A percentile compares a stretch with the other conserved stretches of the same genome.
Conservation (phyloP, 1,284 basidiomycete species). For the Cryptococcus sp. region DNA sequence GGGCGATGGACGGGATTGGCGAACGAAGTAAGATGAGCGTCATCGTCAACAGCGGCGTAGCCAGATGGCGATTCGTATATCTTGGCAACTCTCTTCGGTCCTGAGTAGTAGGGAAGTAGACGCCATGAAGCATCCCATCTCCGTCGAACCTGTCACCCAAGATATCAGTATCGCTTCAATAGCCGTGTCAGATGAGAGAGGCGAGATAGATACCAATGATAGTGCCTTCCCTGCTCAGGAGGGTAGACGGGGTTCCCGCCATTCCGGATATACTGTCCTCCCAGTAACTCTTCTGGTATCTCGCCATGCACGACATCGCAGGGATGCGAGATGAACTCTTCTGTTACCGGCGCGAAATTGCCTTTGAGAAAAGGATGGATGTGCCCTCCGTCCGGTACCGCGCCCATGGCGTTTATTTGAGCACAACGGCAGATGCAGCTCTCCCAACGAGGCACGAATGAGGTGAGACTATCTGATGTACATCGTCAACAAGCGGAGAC, state of each 20-base stretch:
- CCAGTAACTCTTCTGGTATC: slow-evolving; percentile 40
- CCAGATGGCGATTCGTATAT: slow-evolving; percentile 44
- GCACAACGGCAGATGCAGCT: not conserved
- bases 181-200: too few relatives aligned
- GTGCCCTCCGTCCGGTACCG: slow-evolving; percentile 14
- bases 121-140: slow-evolving; percentile 58
- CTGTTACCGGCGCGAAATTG: slow-evolving; percentile 44
- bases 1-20: slow-evolving; percentile 56
- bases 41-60: slow-evolving; percentile 36
- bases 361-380: slow-evolving; percentile 45
- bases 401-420: not conserved
- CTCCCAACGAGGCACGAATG: not conserved
- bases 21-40: slow-evolving; percentile 44
- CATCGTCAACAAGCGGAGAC: too few relatives aligned
- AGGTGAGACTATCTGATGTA: too few relatives aligned
- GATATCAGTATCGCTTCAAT: not conserved
- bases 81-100: slow-evolving; percentile 6
- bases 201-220: slow-evolving; percentile 36
- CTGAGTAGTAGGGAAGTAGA: slow-evolving; percentile 47
- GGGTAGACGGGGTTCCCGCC: slow-evolving; percentile 56
- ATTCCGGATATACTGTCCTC: slow-evolving; percentile 56
- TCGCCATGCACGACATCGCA: slow-evolving; percentile 33
- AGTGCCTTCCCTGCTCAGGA: slow-evolving; percentile 44
- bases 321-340: slow-evolving; percentile 37
- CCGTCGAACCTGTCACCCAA: slow-evolving; percentile 47